phyloP scores from a whole-genome alignment of 2,329 filamentous ascomycete species.

The Hyphodiscus sp. region DNA sequence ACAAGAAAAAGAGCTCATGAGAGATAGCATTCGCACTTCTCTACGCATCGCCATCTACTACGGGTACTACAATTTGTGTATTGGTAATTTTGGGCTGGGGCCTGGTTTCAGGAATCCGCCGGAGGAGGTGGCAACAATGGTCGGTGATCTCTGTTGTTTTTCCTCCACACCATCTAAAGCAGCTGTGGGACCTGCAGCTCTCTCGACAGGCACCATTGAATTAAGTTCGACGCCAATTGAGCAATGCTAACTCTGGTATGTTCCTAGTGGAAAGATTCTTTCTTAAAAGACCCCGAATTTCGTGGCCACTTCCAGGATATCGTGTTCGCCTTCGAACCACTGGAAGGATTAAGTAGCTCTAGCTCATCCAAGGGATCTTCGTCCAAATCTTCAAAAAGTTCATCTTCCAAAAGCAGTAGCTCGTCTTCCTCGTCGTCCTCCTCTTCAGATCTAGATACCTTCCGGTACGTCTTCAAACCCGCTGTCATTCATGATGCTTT shows the following conservation, averaged over 20 bases:
- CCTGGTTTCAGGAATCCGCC: slow-evolving; percentile 59
- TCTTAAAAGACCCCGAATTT: slow-evolving; percentile 56
- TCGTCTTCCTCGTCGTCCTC: background rate
- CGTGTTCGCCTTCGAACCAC: slow-evolving; percentile 59
- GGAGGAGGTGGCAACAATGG: slow-evolving; percentile 54
- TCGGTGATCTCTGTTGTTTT: no score
- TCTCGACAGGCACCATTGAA: no score
- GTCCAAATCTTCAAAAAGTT: slow-evolving; percentile 14
- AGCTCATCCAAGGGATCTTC: slow-evolving; percentile 15
- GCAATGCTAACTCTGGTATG: no score
- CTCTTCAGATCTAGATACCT: slow-evolving; percentile 5
- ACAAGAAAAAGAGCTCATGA: slow-evolving; percentile 64
- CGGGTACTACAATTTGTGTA: slow-evolving; percentile 49
- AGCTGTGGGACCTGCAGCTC: no score
- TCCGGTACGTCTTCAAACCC: background rate
- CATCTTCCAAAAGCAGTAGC: slow-evolving; percentile 8
- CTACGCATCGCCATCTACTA: slow-evolving; percentile 62
- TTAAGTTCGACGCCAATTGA: no score
- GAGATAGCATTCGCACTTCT: slow-evolving; percentile 64
- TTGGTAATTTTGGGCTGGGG: slow-evolving; percentile 60
- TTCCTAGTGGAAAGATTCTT: slow-evolving; percentile 50
- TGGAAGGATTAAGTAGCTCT: slow-evolving; percentile 42
- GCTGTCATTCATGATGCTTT: slow-evolving; percentile 1
- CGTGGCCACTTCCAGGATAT: slow-evolving; percentile 55
- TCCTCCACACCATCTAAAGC: no score